Evolutionary conservation across 345 rosid species (phyloP), one percentile per base, ranked within the genome.

Genomic region (Salix brachista): DNA sequence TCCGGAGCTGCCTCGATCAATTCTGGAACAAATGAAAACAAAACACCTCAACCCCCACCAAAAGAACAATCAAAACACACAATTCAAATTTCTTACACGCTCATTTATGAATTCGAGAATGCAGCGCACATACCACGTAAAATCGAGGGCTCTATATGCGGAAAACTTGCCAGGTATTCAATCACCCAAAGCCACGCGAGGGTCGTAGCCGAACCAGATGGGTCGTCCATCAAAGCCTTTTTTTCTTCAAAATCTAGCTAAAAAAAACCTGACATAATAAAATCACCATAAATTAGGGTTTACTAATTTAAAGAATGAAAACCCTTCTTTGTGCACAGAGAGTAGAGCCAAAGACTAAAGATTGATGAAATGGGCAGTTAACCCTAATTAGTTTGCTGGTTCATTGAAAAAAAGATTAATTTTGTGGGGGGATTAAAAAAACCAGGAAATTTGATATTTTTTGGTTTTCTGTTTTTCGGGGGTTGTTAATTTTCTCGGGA

Each of bases 181-280:
- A 89, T 85, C 41, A 84, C 81, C 93, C 91, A 88, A 61, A 85
- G 65, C 93, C 93, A 89, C 19, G 75, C 83, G 70, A 78, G 74
- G 41, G 71, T 71, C 8, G 79, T 50, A 78, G 78, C 84, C 4
- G 65, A 62, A 17, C 77, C 48, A 2, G 75, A 68, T 13, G 72
- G 36, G 32, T 73, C 83, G 50, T 18, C 77, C 78, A 77, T 77
- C 64, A 54, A 36, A 70, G 52, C 26, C 4, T 21, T 17, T 13
- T n/a, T 2, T 28, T 28, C n/a, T 46, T 37, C 68, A n/a, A 41
- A 39, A 37, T 16, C n/a, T 36, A 4, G 16, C 30, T 3, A 23
- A 61, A 41, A 37, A 18, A 32, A 65, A 34, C 4, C 23, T 4
- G 2, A 58, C 25, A 58, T 58, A 3, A 58, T 10, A 58, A n/a